Base-by-base conservation (phyloP, 179 eudicot genomes). In the Silene vulgaris region DNA sequence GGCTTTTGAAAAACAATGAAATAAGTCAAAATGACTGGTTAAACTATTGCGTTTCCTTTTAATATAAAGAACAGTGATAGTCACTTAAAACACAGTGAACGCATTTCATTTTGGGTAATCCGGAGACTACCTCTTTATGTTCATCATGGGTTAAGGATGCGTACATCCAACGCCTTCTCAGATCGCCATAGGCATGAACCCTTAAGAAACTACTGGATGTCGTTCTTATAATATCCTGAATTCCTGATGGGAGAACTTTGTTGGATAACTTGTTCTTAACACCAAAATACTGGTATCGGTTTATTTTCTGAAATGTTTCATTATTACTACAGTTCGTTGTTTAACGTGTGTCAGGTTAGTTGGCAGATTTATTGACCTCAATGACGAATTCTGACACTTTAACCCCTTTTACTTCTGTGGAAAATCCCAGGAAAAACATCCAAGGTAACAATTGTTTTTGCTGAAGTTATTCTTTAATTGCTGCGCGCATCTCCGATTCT, bases 401-500 rank as follows among this genome's bases (percentile, higher is more conserved):
- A 66, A 26, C 63, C 78, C 59, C 66, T 74, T 79, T 84, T 80
- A 67, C 75, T 66, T 82, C 60, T 84, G 77, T 70, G 72, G 80
- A 76, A 79, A 57, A 56, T 77, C 75, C 71, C 91, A 90, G 96
- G 96, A 61, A 90, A 89, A 83, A 87, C 88, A 77, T 77, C 96
- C 9, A 85, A 89, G 89, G 96, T 87, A 86, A 82, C 48, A 21
- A 48, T 43, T 11, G 6, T 17, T 12, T 12, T 65, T 14, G 21
- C 48, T 23, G 1, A 30, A 30, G 9, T 30, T 29, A 3, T 2
- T 14, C 21, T 32, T 32, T 14, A 65, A 28, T 66, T 30, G 54
- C 45, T 5, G 12, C 37, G 45, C 2, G 32, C 70, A 66, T 66
- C 9, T 66, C 16, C 8, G 16, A 21, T 23, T 63, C 13, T 63